Conservation (phyloP, 2,329 filamentous ascomycete species). For the Amphichorda felina region DNA sequence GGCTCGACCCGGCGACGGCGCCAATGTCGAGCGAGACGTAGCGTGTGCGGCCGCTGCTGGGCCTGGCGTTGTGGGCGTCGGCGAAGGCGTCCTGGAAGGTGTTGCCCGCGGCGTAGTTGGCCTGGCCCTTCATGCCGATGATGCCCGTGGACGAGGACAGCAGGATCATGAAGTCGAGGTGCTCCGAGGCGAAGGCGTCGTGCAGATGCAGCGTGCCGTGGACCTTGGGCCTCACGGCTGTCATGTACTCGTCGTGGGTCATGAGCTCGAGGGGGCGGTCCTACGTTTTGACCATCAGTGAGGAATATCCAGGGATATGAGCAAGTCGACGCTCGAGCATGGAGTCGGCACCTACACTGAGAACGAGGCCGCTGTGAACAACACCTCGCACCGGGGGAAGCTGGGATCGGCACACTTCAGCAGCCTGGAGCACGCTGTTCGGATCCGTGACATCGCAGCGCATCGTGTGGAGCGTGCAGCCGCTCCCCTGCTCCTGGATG, state of each 20-base stretch:
- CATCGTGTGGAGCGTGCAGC: not conserved
- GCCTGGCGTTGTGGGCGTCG: not conserved
- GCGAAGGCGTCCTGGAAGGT: slow-evolving; percentile 18
- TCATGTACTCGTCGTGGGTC: not conserved
- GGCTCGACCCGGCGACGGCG: not conserved
- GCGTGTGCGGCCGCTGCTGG: not conserved
- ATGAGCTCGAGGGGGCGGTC: not conserved
- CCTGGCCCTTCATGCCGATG: slow-evolving; percentile 14
- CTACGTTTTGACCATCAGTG: no score
- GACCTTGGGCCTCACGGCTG: slow-evolving; percentile 20
- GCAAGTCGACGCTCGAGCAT: not conserved
- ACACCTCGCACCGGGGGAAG: slow-evolving; percentile 25
- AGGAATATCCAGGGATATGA: no score
- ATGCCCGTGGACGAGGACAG: slow-evolving; percentile 15
- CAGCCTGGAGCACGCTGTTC: slow-evolving; percentile 5
- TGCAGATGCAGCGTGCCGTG: slow-evolving; percentile 20
- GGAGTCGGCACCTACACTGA: slow-evolving; percentile 6
- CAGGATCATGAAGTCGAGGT: slow-evolving; percentile 6
- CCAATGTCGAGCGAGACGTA: not conserved
- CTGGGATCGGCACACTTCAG: slow-evolving; percentile 1
- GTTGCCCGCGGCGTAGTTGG: slow-evolving; percentile 21
- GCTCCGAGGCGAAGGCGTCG: not conserved
- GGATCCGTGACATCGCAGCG: slow-evolving; percentile 11
- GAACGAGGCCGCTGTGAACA: slow-evolving; percentile 30
- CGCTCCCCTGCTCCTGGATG: slow-evolving; percentile 1